Percentiles rank a stretch among this genome's conserved stretches.
Conservation (phyloP, 805 yeast genomes). For the Candida manassasensis region DNA sequence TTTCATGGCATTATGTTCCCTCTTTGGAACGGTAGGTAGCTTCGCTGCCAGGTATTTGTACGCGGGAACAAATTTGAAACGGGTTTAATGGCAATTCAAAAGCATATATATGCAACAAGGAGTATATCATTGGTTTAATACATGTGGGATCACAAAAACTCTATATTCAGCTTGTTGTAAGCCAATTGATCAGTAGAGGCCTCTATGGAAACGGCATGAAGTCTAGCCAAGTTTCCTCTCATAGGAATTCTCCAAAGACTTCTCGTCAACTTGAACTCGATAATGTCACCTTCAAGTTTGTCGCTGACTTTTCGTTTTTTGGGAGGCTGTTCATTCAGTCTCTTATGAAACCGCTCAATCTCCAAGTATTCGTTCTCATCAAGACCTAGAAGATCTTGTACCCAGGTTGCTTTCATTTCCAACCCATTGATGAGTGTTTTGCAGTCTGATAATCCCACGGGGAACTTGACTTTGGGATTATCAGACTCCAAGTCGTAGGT, state of each 20-base stretch:
- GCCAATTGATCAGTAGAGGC: slow-evolving; percentile 23
- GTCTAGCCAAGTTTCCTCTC: slow-evolving; percentile 18
- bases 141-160: neutral
- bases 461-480: slow-evolving; percentile 15
- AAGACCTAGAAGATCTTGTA: slow-evolving; percentile 21
- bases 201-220: slow-evolving; percentile 27
- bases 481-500: slow-evolving; percentile 13
- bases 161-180: slow-evolving; percentile 1
- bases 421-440: slow-evolving; percentile 30
- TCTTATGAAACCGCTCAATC: slow-evolving; percentile 6
- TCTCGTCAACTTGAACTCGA: slow-evolving; percentile 39
- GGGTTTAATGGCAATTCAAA: slow-evolving; percentile 5
- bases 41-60: slow-evolving; percentile 18
- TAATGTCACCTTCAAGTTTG: slow-evolving; percentile 27
- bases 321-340: neutral
- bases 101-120: neutral
- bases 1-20: slow-evolving; percentile 17
- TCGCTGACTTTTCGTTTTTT: slow-evolving; percentile 11
- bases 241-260: slow-evolving; percentile 40
- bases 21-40: slow-evolving; percentile 19
- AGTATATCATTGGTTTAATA: neutral
- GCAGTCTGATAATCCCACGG: slow-evolving; percentile 24
- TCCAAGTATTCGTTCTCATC: slow-evolving; percentile 5
- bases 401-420: slow-evolving; percentile 32
- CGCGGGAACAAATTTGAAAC: slow-evolving; percentile 15